Base-by-base conservation (phyloP, 441 rosid species). In the Jatropha podagrica region DNA sequence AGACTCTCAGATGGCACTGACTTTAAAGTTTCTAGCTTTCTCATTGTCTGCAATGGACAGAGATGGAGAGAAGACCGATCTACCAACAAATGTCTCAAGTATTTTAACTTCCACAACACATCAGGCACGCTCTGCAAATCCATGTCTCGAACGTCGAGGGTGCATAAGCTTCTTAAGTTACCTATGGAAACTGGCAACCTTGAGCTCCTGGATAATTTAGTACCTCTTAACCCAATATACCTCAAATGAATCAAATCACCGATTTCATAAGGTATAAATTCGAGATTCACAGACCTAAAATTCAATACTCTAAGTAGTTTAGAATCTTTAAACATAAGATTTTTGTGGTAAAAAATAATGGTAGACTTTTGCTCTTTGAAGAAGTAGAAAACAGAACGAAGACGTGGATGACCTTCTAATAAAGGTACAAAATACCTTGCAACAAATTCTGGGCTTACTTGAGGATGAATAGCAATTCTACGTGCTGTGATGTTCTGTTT, bases 391-490 rank as follows among this genome's bases (percentile, higher is more conserved):
- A 76, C 46, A 62, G 80, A 72, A 23, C 74, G 74, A 4, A 80
- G 41, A 9, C n/a, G 49, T 2, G 0, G 12, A 26, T 27, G 1
- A 14, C 78, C 4, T 14, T 66, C 11, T 14, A 18, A 26, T 12
- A 17, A 14, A 5, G 32, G 63, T 23, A 5, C 17, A 48, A 4
- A 42, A 44, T 2, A 44, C 52, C 15, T 51, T 51, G 55, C 55
- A 51, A 51, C 7, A 14, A 51, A 51, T 8, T 14, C 55, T 42
- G 46, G 32, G 32, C 9, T 42, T 14, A 54, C 23, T 2, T 27
- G 15, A n/a, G 62, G 66, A 79, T 70, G 76, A 26, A 79, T 3
- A 37, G 76, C 63, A 66, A 75, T 51, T 75, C 79, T 75, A 5
- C 73, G 70, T 0, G 38, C 5, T 5, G 5, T 3, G 23, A 1